A percentile compares a stretch with the other conserved stretches of the same genome.
Conservation (phyloP, 2,329 filamentous ascomycete species). For the Phialocephala subalpina region DNA sequence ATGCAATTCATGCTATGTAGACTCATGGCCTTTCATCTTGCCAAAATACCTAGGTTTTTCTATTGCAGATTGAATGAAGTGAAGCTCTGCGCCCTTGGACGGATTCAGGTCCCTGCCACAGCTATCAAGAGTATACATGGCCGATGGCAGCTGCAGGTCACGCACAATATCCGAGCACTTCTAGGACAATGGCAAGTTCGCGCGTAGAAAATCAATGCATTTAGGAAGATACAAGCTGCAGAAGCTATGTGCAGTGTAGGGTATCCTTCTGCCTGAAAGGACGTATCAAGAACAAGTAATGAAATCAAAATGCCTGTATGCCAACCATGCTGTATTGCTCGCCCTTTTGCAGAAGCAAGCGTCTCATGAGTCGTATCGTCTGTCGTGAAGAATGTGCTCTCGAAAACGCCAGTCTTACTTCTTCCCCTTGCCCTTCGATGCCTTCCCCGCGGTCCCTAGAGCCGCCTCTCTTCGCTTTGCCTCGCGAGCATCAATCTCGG, state of each 20-base stretch:
- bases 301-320: conserved; percentile 10
- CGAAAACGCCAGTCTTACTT: conserved; percentile 18
- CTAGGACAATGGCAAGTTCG: too few relatives aligned
- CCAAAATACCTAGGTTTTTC: too few relatives aligned
- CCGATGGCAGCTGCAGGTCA: too few relatives aligned
- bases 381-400: background rate
- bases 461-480: conserved; percentile 50
- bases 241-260: conserved; percentile 1
- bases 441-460: conserved; percentile 39
- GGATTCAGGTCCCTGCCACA: background rate
- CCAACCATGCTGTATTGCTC: conserved; percentile 5
- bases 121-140: background rate
- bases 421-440: conserved; percentile 35
- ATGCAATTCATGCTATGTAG: too few relatives aligned
- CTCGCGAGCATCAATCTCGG: conserved; percentile 54
- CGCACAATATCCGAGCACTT: too few relatives aligned
- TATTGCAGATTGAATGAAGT: background rate
- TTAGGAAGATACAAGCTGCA: conserved; percentile 6
- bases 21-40: too few relatives aligned
- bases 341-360: background rate
- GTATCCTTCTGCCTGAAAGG: conserved; percentile 2
- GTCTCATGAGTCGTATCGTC: background rate
- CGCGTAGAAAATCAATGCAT: conserved; percentile 2
- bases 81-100: background rate
- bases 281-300: conserved; percentile 1